Percentiles rank a stretch among this genome's conserved stretches.
Evolutionary conservation across 192 early-diverging fungal species (phyloP).

Genomic region (Phlyctochytrium planicorne): DNA sequence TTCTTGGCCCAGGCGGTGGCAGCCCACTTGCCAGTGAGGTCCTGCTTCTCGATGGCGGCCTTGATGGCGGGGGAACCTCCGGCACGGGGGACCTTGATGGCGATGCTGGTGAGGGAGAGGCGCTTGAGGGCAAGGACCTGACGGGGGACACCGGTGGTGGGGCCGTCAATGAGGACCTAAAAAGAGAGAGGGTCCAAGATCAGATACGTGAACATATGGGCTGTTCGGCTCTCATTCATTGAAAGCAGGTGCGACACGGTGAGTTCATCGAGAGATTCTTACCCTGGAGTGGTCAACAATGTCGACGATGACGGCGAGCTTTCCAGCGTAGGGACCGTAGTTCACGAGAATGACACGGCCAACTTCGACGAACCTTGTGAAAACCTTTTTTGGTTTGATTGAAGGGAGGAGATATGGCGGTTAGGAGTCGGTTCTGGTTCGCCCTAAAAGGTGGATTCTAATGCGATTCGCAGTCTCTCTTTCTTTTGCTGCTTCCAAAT

Average conservation of each 20-base stretch:
- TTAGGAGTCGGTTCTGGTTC: too few species aligned
- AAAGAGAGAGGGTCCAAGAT: neutral
- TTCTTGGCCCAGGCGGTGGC: conserved; percentile 97
- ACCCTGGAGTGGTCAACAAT: conserved; percentile 99
- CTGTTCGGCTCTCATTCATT: neutral
- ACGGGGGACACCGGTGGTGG: conserved; percentile 90
- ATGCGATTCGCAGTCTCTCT: too few species aligned
- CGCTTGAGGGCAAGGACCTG: conserved; percentile 87
- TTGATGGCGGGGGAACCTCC: conserved; percentile 73
- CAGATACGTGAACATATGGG: neutral
- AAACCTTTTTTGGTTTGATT: too few species aligned
- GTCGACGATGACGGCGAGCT: conserved; percentile 98
- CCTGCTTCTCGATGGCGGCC: conserved; percentile 82
- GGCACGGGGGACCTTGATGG: conserved; percentile 82
- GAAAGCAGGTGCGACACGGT: neutral
- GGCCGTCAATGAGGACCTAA: conserved; percentile 93
- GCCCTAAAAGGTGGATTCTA: too few species aligned
- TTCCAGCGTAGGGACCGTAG: conserved; percentile 91
- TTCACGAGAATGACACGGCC: conserved; percentile 97
- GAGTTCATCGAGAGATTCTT: too few species aligned
- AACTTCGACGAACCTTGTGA: conserved; percentile 82
- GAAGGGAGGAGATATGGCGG: too few species aligned
- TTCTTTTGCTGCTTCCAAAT: too few species aligned
- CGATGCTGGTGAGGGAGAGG: conserved; percentile 84
- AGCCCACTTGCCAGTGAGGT: conserved; percentile 75